These are phyloP conservation scores for Saksenaea vasiformis DNA, from an alignment of 371 early-diverging fungal genomes.

Conservation along the genomic window DNA sequence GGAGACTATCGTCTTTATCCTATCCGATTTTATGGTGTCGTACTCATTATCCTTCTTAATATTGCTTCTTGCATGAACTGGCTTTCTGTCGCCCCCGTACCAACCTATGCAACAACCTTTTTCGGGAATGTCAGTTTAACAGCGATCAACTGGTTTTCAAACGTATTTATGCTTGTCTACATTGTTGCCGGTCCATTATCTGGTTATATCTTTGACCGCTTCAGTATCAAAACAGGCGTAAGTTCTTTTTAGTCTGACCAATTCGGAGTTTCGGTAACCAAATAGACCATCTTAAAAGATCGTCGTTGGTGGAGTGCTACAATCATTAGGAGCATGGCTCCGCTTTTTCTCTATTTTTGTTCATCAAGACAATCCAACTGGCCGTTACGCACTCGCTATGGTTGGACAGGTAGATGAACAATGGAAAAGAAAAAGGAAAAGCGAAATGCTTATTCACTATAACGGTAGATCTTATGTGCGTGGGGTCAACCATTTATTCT, in stretches of 20 bases:
- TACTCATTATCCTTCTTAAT: conserved; percentile 40
- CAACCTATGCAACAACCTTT: conserved; percentile 31
- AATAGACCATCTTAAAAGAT: conserved; percentile 26
- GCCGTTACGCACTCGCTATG: conserved; percentile 37
- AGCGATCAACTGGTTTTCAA: conserved; percentile 50
- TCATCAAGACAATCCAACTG: conserved; percentile 12
- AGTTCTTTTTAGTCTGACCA: too few species aligned
- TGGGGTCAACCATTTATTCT: conserved; percentile 51
- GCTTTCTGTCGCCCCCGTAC: conserved; percentile 45
- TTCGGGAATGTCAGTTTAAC: conserved; percentile 30
- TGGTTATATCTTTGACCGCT: conserved; percentile 52
- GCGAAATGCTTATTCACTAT: not conserved
- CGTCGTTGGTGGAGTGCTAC: conserved; percentile 35
- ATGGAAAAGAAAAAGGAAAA: not conserved
- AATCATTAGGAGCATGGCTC: conserved; percentile 47
- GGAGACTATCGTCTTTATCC: conserved; percentile 33
- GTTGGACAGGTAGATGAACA: conserved; percentile 37
- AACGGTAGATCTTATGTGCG: conserved; percentile 39
- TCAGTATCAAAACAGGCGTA: conserved; percentile 52
- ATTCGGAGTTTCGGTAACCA: too few species aligned
- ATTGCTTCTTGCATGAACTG: conserved; percentile 48
- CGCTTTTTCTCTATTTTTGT: conserved; percentile 43
- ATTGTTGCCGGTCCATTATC: conserved; percentile 56
- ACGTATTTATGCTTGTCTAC: conserved; percentile 54
- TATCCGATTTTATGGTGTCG: conserved; percentile 46